Percentiles rank a stretch among this genome's conserved stretches.
These are phyloP conservation scores for Thymus quinquecostatus DNA, from an alignment of 257 asterid species.

Conservation along the genomic window DNA sequence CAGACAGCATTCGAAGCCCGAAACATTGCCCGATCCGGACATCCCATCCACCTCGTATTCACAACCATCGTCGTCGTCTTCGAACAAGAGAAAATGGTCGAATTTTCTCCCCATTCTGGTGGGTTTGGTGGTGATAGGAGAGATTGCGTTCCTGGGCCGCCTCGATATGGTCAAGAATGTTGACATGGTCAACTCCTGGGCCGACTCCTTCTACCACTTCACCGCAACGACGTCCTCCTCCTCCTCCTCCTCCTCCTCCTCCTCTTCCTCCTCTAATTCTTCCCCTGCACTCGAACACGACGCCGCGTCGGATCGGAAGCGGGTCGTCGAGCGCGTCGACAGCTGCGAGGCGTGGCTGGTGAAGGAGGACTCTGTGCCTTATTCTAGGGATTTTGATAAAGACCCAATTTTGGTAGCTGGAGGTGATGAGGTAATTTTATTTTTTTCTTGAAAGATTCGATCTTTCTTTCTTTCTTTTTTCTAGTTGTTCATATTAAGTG, in stretches of 20 bases:
- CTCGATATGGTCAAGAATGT: conserved; percentile 80
- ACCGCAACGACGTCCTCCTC: conserved; percentile 39
- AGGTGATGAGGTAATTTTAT: conserved; percentile 51
- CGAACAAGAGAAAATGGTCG: conserved; percentile 67
- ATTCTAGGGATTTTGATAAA: conserved; percentile 69
- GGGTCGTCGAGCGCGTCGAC: conserved; percentile 30
- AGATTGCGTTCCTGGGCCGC: conserved; percentile 78
- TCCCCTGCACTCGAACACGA: conserved; percentile 21
- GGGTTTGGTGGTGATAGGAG: conserved; percentile 72
- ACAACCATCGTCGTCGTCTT: conserved; percentile 21
- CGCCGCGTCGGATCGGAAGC: conserved; percentile 33
- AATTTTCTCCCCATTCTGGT: conserved; percentile 66
- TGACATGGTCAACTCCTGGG: conserved; percentile 86
- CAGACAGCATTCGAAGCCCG: conserved; percentile 43
- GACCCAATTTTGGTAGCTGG: conserved; percentile 73
- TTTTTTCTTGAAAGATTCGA: background rate
- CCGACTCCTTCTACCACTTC: conserved; percentile 83
- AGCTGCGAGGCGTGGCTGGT: conserved; percentile 86
- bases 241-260: background rate
- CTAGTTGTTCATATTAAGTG: background rate
- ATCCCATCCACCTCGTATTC: conserved; percentile 48
- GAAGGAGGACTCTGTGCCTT: conserved; percentile 64
- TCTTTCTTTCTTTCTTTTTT: background rate
- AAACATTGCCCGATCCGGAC: conserved; percentile 36
- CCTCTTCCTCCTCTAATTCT: background rate